phyloP scores from a whole-genome alignment of 1,284 basidiomycete species.

The Hypsizygus ulmarius region DNA sequence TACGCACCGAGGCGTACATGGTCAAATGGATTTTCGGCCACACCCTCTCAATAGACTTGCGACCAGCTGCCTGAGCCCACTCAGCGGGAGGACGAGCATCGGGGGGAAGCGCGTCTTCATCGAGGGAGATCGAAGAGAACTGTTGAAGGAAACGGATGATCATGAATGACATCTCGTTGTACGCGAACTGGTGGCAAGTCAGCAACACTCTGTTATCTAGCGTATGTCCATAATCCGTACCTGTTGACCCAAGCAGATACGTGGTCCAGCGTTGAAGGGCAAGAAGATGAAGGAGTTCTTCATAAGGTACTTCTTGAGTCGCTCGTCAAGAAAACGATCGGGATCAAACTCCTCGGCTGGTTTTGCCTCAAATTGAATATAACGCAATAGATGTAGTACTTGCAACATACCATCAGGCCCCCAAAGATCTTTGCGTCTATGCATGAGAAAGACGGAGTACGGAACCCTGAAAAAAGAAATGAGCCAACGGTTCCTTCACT shows the following conservation, averaged over 20 bases:
- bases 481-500: background rate
- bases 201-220: too few species aligned
- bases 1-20: constrained; percentile 46
- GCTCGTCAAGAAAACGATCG: constrained; percentile 40
- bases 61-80: constrained; percentile 42
- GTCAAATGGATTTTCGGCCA: constrained; percentile 55
- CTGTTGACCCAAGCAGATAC: constrained; percentile 43
- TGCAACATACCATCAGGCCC: constrained; percentile 52
- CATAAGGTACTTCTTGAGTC: constrained; percentile 37
- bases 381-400: background rate
- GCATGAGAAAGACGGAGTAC: constrained; percentile 62
- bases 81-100: constrained; percentile 41
- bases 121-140: constrained; percentile 48
- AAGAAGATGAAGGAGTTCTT: constrained; percentile 42
- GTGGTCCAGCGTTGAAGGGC: constrained; percentile 42
- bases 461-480: constrained; percentile 30
- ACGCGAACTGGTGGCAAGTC: constrained; percentile 39
- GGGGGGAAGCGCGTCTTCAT: constrained; percentile 43
- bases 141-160: constrained; percentile 61
- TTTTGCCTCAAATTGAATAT: background rate
- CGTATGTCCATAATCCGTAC: constrained; percentile 18
- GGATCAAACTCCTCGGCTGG: constrained; percentile 43
- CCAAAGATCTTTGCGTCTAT: constrained; percentile 62
- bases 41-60: constrained; percentile 47
- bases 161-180: constrained; percentile 68